Evolutionary conservation across 192 early-diverging fungal species (phyloP), one percentile per base, ranked within the genome.

Genomic region (Backusella australiensis): DNA sequence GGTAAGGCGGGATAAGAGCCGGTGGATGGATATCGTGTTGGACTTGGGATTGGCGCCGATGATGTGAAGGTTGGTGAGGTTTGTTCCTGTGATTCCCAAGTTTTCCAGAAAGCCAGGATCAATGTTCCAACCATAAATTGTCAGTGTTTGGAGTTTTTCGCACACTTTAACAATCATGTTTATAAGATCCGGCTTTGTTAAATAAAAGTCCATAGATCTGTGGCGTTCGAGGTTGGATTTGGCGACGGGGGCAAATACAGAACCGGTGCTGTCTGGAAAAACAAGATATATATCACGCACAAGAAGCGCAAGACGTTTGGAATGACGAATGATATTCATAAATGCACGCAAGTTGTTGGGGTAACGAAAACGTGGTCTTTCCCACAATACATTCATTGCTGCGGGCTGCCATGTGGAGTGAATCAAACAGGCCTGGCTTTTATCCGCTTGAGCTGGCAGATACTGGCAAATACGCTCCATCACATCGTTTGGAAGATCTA

Each of bases 91-190:
- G 12, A 67, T 42, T 23, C 32, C 29, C 6, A 81, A 38, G 7
- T 19, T 46, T 4, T 80, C 77, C 34, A 85, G 29, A 52, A 76
- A 46, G 2, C n/a, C 19, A 32, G 68, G 71, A 6, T 44, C 52
- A 1, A 85, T 52, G n/a, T 83, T 72, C 79, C 81, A 83, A n/a
- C 81, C 84, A 53, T 85, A 85, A 8, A 83, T 59, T 8, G 75
- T 76, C 9, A 85, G 21, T 19, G 67, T 71, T 32, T 76, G 29
- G 5, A 83, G 36, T 12, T 79, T 78, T 29, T 85, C 84, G 39
- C 84, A 85, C 1, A 70, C 42, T 34, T 69, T 4, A 19, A 71
- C 41, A 17, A 85, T 26, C 15, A 26, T 21, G 12, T 68, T 63
- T 4, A 83, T 81, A 9, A 76, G 23, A 1, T 71, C n/a, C 17